These are phyloP conservation scores for Chaetomiaceae sp. DNA, from an alignment of 2,329 filamentous ascomycete species.

Conservation along the genomic window DNA sequence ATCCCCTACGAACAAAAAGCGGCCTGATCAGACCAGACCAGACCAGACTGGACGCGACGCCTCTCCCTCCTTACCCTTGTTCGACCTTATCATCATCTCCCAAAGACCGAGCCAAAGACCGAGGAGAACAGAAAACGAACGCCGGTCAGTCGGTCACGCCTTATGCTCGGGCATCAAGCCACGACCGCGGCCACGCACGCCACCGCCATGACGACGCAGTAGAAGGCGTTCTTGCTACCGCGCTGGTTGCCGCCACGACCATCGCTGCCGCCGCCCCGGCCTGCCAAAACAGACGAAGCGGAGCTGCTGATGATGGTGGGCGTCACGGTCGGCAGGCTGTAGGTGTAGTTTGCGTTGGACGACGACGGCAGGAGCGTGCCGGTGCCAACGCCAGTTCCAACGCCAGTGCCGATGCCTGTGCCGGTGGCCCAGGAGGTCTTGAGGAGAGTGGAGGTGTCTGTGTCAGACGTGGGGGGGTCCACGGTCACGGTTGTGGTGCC, in stretches of 20 bases:
- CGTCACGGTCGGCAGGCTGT: neutral
- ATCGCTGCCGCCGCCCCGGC: neutral
- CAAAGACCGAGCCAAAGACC: too few species aligned
- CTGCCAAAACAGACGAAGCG: neutral
- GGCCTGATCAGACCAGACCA: too few species aligned
- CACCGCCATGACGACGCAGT: slow-evolving; percentile 4
- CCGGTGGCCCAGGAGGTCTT: neutral
- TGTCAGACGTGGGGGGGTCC: neutral
- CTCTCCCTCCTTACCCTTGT: too few species aligned
- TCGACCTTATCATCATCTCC: too few species aligned
- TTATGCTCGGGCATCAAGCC: neutral
- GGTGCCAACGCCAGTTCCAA: neutral
- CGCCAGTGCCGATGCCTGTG: neutral
- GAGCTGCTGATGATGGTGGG: slow-evolving; percentile 1
- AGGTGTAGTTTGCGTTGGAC: slow-evolving; percentile 13
- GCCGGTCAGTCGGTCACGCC: too few species aligned
- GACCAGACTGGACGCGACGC: too few species aligned
- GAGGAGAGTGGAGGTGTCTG: neutral
- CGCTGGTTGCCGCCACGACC: neutral
- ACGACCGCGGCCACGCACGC: neutral
- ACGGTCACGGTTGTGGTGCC: neutral
- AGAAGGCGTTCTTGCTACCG: neutral
- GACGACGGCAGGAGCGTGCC: neutral
- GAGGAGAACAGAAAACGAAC: too few species aligned
- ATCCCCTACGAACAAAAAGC: too few species aligned